Evolutionary conservation across 345 rosid genomes (phyloP).

Genomic region (Iberis pinnata): DNA sequence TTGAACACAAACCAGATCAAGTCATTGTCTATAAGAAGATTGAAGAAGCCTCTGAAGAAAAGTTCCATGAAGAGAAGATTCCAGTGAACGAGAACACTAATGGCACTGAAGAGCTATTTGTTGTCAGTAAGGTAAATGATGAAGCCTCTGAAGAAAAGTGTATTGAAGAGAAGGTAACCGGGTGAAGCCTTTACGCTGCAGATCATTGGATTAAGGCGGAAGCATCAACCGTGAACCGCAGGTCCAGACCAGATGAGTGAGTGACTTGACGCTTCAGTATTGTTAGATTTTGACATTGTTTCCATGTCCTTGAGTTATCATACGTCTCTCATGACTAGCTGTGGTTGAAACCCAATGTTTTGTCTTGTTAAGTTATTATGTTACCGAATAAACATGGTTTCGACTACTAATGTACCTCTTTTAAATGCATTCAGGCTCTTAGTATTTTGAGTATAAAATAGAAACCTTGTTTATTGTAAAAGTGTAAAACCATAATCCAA

Average conservation of each 20-base stretch:
- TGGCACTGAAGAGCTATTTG: background rate
- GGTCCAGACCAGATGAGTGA: background rate
- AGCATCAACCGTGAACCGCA: background rate
- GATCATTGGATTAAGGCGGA: slow-evolving; percentile 12
- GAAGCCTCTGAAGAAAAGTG: slow-evolving; percentile 11
- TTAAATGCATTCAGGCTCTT: too few relatives aligned
- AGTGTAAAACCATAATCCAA: too few relatives aligned
- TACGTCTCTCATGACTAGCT: background rate
- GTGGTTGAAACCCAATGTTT: background rate
- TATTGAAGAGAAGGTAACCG: slow-evolving; percentile 5
- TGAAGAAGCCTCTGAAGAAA: slow-evolving; percentile 12
- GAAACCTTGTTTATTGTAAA: too few relatives aligned
- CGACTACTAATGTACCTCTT: background rate
- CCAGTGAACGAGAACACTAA: slow-evolving; percentile 9
- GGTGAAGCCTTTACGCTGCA: slow-evolving; percentile 2
- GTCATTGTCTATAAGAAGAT: slow-evolving; percentile 31
- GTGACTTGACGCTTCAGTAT: background rate
- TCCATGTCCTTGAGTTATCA: slow-evolving; percentile 1
- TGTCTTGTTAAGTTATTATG: background rate
- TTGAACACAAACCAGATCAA: slow-evolving; percentile 20
- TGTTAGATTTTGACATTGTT: slow-evolving; percentile 2
- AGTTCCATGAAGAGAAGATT: slow-evolving; percentile 12
- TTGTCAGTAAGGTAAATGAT: slow-evolving; percentile 12
- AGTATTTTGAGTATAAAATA: too few relatives aligned
- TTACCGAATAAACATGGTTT: background rate